phyloP scores from a whole-genome alignment of 306 rosid genomes.

The Inga leiocalycina region DNA sequence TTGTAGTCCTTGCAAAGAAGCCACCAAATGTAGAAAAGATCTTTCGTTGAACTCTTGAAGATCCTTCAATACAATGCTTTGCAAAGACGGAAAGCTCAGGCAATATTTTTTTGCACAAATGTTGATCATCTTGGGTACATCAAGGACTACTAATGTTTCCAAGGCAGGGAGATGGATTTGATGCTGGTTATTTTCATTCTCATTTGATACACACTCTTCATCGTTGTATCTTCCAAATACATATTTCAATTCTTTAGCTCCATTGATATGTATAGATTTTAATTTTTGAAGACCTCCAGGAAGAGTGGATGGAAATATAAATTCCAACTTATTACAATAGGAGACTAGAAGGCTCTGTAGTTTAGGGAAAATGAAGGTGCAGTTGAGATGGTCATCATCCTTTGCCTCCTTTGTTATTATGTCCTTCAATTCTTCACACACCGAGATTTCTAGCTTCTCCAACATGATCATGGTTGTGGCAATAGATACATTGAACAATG shows the following conservation, averaged over 20 bases:
- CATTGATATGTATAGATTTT: background rate
- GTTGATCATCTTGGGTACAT: background rate
- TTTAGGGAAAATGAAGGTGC: background rate
- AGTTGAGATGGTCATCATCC: no score
- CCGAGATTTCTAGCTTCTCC: rapidly evolving
- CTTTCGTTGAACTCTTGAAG: background rate
- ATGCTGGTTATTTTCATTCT: background rate
- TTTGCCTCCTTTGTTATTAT: no score
- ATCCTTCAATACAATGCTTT: background rate
- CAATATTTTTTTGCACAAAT: background rate
- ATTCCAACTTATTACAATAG: background rate
- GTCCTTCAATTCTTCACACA: no score
- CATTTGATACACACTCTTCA: no score
- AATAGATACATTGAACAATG: no score
- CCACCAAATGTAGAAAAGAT: background rate
- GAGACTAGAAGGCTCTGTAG: rapidly evolving
- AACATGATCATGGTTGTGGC: no score
- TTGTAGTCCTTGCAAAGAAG: background rate
- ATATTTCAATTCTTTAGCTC: background rate
- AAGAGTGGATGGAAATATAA: background rate
- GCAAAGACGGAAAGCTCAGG: background rate
- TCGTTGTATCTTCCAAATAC: background rate
- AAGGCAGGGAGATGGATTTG: background rate
- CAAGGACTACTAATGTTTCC: no score
- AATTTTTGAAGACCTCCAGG: background rate